Conservation (phyloP, 139 green algal species). For the Microglena sp. region DNA sequence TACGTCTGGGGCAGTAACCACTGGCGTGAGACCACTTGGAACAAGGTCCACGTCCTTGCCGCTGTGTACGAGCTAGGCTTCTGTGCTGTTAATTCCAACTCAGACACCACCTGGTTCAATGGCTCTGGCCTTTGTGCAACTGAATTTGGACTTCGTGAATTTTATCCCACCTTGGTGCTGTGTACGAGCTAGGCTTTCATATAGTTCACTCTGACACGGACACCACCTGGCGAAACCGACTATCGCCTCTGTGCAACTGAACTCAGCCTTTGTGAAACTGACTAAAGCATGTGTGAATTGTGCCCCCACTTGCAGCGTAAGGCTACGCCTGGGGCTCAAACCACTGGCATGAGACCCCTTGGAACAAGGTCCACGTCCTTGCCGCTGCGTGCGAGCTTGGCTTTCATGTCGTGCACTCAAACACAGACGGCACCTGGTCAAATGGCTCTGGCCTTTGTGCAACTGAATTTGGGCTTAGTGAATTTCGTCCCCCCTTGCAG, state of each 20-base stretch:
- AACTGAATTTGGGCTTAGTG: too few relatives aligned
- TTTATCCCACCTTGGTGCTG: too few relatives aligned
- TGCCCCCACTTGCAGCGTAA: conserved; percentile 8
- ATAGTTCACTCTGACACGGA: too few relatives aligned
- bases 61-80: conserved; percentile 20
- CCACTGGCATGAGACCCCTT: conserved; percentile 21
- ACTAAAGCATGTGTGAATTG: too few relatives aligned
- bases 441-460: too few relatives aligned
- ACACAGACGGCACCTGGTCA: conserved; percentile 26
- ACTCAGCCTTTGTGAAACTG: too few relatives aligned
- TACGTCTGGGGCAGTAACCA: neutral
- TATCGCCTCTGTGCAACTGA: too few relatives aligned
- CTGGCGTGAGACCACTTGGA: neutral
- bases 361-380: conserved; percentile 32
- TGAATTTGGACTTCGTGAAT: too few relatives aligned
- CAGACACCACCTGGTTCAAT: conserved; percentile 24
- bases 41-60: neutral
- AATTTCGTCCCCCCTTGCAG: too few relatives aligned
- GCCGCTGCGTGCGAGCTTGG: conserved; percentile 14
- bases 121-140: too few relatives aligned
- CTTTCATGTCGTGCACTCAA: conserved; percentile 20
- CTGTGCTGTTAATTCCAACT: conserved; percentile 14
- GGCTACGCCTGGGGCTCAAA: conserved; percentile 17
- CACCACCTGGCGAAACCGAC: too few relatives aligned
- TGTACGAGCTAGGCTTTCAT: too few relatives aligned